A percentile compares a stretch with the other conserved stretches of the same genome.
Conservation (phyloP, 306 rosid genomes). For the Cercis canadensis region DNA sequence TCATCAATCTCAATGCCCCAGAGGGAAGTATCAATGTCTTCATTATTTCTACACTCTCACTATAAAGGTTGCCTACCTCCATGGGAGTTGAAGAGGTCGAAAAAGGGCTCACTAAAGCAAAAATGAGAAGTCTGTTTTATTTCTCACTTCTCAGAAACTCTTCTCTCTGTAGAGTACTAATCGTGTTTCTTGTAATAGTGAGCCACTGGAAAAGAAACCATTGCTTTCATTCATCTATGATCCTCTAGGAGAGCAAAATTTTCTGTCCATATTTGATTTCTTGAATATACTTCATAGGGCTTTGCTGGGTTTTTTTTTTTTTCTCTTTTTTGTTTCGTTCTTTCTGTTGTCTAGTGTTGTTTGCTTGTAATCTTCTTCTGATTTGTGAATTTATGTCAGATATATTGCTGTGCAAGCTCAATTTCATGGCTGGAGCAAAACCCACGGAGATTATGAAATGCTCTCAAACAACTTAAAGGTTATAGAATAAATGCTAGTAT, state of each 20-base stretch:
- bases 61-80: slow-evolving; percentile 92
- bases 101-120: slow-evolving; percentile 65
- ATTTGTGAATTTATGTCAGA: slow-evolving; percentile 41
- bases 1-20: slow-evolving; percentile 81
- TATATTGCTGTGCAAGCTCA: slow-evolving; percentile 43
- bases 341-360: slow-evolving; percentile 35
- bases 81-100: slow-evolving; percentile 77
- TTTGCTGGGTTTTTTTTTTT: slow-evolving; percentile 9
- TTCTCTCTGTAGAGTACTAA: slow-evolving; percentile 34
- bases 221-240: slow-evolving; percentile 31
- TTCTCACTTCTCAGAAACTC: slow-evolving; percentile 22
- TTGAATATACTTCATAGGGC: slow-evolving; percentile 42
- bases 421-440: slow-evolving; percentile 31
- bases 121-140: slow-evolving; percentile 40
- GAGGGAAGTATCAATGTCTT: slow-evolving; percentile 83
- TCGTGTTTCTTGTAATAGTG: slow-evolving; percentile 37
- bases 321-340: too few species aligned
- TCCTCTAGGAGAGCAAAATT: slow-evolving; percentile 22
- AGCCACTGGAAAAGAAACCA: slow-evolving; percentile 30
- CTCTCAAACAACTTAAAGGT: not conserved
- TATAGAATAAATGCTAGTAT: too few species aligned
- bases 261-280: slow-evolving; percentile 46
- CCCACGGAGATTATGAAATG: not conserved
- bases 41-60: slow-evolving; percentile 86
- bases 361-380: slow-evolving; percentile 39